Base-by-base conservation (phyloP, 176 grass and related monocot species). In the Zea luxurians region DNA sequence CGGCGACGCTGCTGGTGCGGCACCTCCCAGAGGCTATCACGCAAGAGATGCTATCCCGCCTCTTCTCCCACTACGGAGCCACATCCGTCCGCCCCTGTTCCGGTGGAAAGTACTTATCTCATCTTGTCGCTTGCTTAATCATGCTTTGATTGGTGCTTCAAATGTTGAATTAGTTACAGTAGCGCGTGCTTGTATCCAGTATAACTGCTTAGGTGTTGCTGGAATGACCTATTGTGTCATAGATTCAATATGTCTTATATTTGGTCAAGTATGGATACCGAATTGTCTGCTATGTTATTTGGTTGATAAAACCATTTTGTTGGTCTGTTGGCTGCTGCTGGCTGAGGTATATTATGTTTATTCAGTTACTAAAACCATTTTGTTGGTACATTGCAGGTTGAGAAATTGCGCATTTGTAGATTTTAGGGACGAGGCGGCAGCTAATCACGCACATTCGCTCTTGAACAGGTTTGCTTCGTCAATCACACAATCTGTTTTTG, bases 321-420 rank as follows among this genome's bases (percentile, higher is more conserved):
- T 83, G 10, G 20, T 13, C 49, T 66, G 9, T 80, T 64, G 27
- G 66, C 90, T 66, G 9, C 78, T 64, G 27, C 71, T 92, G 91
- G 83, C 73, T 92, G 80, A 90, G 85, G 74, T 88, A 97, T 68
- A 16, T 21, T 4, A 20, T 58, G 55, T 58, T 9, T 58, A 7
- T 9, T 58, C 20, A 58, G 2, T 58, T 58, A 7, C 55, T 21
- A 58, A 58, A 27, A 50, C 55, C 20, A 37, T 61, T 46, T 69
- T 49, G 52, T 47, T 88, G 13, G 17, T n/a, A 49, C 62, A 7
- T 83, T 64, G 11, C 71, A 94, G 95, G 83, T 80, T 97, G 80
- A 92, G 87, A 67, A 92, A 97, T 65, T 94, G 91, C 64, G 89
- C 95, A 44, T 97, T 94, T 83, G 95, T 97, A 18, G 95, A 94